Conservation (phyloP, 2,329 filamentous ascomycete species). For the Exophiala mesophila region DNA sequence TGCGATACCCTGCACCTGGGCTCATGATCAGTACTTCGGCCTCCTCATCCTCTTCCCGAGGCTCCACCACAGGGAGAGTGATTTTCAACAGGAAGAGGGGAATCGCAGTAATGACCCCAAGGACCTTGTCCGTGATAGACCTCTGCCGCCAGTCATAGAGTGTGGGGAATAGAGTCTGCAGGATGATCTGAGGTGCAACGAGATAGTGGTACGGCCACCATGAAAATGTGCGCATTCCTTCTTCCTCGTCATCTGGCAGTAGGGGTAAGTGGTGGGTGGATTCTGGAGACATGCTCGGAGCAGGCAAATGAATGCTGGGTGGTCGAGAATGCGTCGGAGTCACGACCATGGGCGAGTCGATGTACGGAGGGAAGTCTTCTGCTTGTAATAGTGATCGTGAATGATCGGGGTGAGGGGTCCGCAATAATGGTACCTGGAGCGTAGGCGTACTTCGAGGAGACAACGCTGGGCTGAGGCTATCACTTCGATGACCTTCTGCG, state of each 20-base stretch:
- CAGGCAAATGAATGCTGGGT: conserved; percentile 54
- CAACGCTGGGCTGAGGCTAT: conserved; percentile 11
- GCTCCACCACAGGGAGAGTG: conserved; percentile 86
- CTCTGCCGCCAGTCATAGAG: conserved; percentile 77
- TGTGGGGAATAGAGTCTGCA: conserved; percentile 79
- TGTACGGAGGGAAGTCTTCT: conserved; percentile 62
- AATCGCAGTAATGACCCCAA: conserved; percentile 79
- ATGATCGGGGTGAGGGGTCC: conserved; percentile 21
- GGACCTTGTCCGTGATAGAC: conserved; percentile 72
- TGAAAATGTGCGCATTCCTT: conserved; percentile 43
- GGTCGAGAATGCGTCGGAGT: conserved; percentile 43
- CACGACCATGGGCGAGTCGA: conserved; percentile 52
- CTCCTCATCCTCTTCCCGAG: conserved; percentile 50
- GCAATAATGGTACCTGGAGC: conserved; percentile 19
- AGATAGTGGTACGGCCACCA: conserved; percentile 81
- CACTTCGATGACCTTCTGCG: conserved; percentile 27
- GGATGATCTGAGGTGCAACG: conserved; percentile 66
- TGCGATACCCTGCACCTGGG: conserved; percentile 14
- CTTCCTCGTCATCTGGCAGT: conserved; percentile 39
- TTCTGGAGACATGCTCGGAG: conserved; percentile 46
- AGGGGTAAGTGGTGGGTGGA: conserved; percentile 33
- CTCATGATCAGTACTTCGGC: conserved; percentile 29
- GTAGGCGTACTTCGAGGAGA: conserved; percentile 12
- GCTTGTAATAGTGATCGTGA: conserved; percentile 41
- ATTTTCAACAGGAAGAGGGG: conserved; percentile 86